A percentile compares a stretch with the other conserved stretches of the same genome.
Conservation (phyloP, 768 basidiomycete genomes). For the Tricholoma saponaceum region DNA sequence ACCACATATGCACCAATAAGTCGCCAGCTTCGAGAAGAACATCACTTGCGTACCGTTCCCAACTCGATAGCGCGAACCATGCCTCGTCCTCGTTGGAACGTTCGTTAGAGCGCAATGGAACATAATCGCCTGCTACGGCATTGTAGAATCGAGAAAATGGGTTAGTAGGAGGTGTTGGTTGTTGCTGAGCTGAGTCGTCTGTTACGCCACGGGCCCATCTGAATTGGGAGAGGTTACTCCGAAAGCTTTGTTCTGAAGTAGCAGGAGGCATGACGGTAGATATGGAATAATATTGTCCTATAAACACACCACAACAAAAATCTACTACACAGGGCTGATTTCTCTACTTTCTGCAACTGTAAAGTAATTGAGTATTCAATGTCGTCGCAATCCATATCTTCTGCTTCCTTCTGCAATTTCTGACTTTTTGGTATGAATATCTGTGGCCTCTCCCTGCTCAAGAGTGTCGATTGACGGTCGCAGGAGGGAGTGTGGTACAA, state of each 20-base stretch:
- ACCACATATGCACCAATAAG: background rate
- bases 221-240: slow-evolving; percentile 75
- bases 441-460: no score
- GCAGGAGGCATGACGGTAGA: slow-evolving; percentile 14
- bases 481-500: no score
- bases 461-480: no score
- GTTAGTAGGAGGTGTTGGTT: slow-evolving; percentile 38
- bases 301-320: slow-evolving; percentile 13
- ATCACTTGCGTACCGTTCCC: slow-evolving; percentile 69
- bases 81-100: slow-evolving; percentile 94
- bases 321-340: no score
- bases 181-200: slow-evolving; percentile 60
- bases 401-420: no score
- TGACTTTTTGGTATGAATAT: no score
- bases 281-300: background rate
- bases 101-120: slow-evolving; percentile 80
- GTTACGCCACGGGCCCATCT: slow-evolving; percentile 76
- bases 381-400: no score
- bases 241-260: slow-evolving; percentile 63
- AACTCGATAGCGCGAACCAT: slow-evolving; percentile 86
- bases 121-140: slow-evolving; percentile 79
- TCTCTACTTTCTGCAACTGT: no score
- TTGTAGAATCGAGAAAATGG: slow-evolving; percentile 88
- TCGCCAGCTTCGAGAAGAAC: background rate
- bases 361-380: no score